phyloP scores from a whole-genome alignment of 1,284 basidiomycete species.

The Austroboletus novae-zelandiae region DNA sequence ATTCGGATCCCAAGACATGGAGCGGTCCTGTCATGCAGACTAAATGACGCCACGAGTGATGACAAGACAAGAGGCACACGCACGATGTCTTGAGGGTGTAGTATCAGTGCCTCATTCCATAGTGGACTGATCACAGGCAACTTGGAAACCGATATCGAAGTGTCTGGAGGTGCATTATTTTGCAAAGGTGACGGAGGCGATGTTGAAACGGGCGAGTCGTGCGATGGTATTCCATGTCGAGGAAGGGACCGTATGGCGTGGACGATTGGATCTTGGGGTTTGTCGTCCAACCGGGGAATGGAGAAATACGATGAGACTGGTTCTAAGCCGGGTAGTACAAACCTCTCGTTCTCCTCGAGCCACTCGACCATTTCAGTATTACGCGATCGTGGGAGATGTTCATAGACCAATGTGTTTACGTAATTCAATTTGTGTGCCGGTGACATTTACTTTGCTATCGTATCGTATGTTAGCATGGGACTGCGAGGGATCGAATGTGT shows the following conservation, averaged over 20 bases:
- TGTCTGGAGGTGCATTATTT: not conserved
- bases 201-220: not conserved
- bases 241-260: conserved; percentile 43
- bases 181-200: not conserved
- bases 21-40: conserved; percentile 36
- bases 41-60: conserved; percentile 1
- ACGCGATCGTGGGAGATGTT: conserved; percentile 7
- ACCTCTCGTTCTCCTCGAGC: conserved; percentile 17
- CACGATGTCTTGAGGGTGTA: conserved; percentile 9
- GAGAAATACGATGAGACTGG: conserved; percentile 49
- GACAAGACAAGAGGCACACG: conserved; percentile 4
- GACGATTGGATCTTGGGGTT: conserved; percentile 76
- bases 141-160: not conserved
- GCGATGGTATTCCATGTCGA: not conserved
- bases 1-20: conserved; percentile 62
- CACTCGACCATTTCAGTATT: conserved; percentile 11
- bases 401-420: no score
- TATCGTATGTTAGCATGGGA: no score
- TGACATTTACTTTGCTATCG: no score
- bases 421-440: no score
- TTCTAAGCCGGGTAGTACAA: conserved; percentile 30
- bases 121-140: conserved; percentile 2
- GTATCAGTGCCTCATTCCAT: conserved; percentile 27
- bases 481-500: no score
- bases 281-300: conserved; percentile 56